Percentiles rank a stretch among this genome's conserved stretches.
phyloP scores from a whole-genome alignment of 1,284 basidiomycete species.

The Polyporus tsugae region DNA sequence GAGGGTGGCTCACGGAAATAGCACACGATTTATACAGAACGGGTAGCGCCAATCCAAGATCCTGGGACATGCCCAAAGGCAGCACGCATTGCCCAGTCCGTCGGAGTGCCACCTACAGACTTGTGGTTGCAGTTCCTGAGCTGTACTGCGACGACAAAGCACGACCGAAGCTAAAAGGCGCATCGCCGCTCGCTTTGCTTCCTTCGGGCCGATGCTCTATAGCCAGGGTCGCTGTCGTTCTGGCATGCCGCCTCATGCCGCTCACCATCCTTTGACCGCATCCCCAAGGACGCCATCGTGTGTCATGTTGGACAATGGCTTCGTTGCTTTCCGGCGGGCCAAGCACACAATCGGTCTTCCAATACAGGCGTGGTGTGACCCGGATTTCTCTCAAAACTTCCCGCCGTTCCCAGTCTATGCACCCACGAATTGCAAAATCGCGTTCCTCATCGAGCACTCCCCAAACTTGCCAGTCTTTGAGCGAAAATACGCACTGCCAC shows the following conservation, averaged over 20 bases:
- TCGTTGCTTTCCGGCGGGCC: not conserved
- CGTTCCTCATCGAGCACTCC: not conserved
- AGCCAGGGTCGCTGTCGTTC: not conserved
- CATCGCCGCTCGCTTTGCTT: not conserved
- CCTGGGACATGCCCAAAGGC: not conserved
- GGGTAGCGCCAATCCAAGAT: not conserved
- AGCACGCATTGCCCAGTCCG: not conserved
- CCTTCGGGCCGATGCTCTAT: not conserved
- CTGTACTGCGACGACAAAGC: not conserved
- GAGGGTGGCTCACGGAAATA: not conserved
- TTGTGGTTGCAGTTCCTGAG: not conserved
- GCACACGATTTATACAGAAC: not conserved
- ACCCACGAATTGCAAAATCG: not conserved
- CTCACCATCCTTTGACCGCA: not conserved
- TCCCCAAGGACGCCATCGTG: not conserved
- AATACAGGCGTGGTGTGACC: no score
- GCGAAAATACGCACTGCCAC: no score
- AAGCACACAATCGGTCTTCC: not conserved
- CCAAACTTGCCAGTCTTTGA: no score
- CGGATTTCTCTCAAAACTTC: not conserved
- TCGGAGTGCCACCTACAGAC: not conserved
- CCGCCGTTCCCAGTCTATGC: not conserved
- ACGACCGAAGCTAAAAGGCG: not conserved
- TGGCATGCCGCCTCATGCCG: no score
- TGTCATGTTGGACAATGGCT: not conserved